phyloP scores from a whole-genome alignment of 2,329 filamentous ascomycete species.

The Neonectria punicea region DNA sequence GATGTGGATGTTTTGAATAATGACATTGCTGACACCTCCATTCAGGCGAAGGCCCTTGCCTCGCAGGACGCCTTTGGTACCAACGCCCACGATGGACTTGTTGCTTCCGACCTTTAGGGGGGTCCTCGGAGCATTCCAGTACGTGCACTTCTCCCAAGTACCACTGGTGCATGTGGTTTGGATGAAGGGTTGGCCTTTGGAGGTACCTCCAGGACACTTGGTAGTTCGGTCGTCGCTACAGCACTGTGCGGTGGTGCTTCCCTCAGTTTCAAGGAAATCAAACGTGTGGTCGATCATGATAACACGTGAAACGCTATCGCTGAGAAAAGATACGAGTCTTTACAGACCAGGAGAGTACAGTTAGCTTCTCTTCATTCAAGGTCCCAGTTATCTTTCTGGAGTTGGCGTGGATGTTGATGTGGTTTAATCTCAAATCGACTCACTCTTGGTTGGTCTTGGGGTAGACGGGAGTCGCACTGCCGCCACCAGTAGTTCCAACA shows the following conservation, averaged over 20 bases:
- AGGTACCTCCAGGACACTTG: constrained; percentile 24
- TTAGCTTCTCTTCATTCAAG: neutral
- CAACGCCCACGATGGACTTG: constrained; percentile 67
- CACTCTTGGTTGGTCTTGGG: constrained; percentile 64
- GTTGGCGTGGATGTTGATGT: no score
- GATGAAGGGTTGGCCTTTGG: constrained; percentile 29
- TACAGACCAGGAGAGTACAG: neutral
- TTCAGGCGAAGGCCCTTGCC: constrained; percentile 65
- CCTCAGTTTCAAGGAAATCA: constrained; percentile 66
- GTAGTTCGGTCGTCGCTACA: constrained; percentile 62
- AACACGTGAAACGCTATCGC: constrained; percentile 61
- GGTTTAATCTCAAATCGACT: constrained; percentile 27
- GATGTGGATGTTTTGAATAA: constrained; percentile 67
- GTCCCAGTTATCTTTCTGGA: no score
- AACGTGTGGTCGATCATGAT: constrained; percentile 67
- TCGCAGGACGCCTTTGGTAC: constrained; percentile 63
- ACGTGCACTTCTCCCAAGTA: constrained; percentile 56
- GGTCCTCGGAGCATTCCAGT: constrained; percentile 60
- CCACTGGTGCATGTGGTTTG: constrained; percentile 63
- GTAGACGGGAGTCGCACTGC: constrained; percentile 61
- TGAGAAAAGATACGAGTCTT: constrained; percentile 58
- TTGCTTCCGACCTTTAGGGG: constrained; percentile 64
- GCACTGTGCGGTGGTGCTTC: constrained; percentile 60
- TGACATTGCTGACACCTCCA: constrained; percentile 61
- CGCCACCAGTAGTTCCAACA: constrained; percentile 69